Base-by-base conservation (phyloP, 306 rosid species). In the Fragaria nilgerrensis region DNA sequence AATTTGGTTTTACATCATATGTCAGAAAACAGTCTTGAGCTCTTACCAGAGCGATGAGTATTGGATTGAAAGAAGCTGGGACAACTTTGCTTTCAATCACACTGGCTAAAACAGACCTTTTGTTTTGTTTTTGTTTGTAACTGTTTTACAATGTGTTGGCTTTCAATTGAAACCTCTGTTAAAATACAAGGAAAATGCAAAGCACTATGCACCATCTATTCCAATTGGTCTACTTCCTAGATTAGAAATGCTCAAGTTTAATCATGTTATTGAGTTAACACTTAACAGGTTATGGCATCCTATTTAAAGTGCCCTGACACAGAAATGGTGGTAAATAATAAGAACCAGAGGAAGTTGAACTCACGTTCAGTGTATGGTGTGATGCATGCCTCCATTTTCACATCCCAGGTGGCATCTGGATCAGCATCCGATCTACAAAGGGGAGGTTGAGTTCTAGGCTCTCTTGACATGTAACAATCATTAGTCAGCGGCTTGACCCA, bases 401-500 rank as follows among this genome's bases (percentile, higher is more conserved):
- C 97, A 69, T 90, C 90, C 88, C 90, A 89, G 58, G 84, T 88
- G 44, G 94, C 92, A 90, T 96, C 98, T 25, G 99, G 99, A 71
- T 96, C 97, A 27, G 86, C 89, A 56, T 83, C 94, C 36, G 94
- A 82, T 68, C 88, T 94, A 90, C 99, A 96, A 44, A 96, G 90
- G 49, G 99, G 97, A 80, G 99, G 99, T 64, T 32, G 94, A 53
- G 93, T 90, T 79, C 90, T 88, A 16, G 97, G 93, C 64, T 82
- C 85, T 88, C 99, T 89, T 73, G 85, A 84, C 87, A 75, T 75
- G 86, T 93, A 96, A 77, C 99, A 93, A 52, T 93, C 96, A 80
- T 96, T 96, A 75, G 91, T 91, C 76, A 88, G 75, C 59, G 97
- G 99, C 76, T 96, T 96, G 77, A 86, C 93, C 99, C 99, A 96